phyloP scores from a whole-genome alignment of 1,284 basidiomycete species.

The Rhizoctonia solani region DNA sequence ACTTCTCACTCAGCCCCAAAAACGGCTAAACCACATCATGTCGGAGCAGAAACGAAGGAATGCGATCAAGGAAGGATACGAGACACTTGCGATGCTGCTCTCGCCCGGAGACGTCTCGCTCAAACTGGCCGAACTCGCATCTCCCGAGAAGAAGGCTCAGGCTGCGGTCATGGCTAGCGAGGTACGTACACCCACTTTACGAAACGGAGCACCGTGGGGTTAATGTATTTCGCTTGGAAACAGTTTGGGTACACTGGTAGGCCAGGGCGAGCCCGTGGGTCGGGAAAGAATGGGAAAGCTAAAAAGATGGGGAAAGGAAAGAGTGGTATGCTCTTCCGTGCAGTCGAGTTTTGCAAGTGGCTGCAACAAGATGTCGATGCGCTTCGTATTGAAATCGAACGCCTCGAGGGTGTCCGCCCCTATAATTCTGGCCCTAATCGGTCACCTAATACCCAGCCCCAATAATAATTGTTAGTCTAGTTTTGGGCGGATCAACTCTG shows the following conservation, averaged over 20 bases:
- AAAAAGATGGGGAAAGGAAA: slow-evolving; percentile 39
- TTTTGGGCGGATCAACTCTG: no score
- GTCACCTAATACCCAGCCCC: not conserved
- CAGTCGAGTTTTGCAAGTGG: slow-evolving; percentile 37
- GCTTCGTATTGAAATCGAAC: slow-evolving; percentile 34
- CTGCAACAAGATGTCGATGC: slow-evolving; percentile 36
- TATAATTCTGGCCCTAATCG: not conserved
- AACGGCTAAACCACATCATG: slow-evolving; percentile 91
- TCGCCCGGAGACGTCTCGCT: slow-evolving; percentile 51
- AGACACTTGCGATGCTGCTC: slow-evolving; percentile 75
- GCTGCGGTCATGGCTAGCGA: slow-evolving; percentile 25
- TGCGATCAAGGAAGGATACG: slow-evolving; percentile 86
- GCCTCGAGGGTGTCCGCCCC: slow-evolving; percentile 16
- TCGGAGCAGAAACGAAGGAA: slow-evolving; percentile 89
- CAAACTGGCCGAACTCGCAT: slow-evolving; percentile 15
- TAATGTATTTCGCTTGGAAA: not conserved
- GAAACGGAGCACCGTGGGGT: not conserved
- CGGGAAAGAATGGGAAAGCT: slow-evolving; percentile 43
- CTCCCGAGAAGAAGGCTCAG: slow-evolving; percentile 15
- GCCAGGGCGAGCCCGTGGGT: slow-evolving; percentile 19
- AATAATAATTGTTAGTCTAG: not conserved
- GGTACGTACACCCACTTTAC: not conserved
- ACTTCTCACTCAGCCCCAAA: slow-evolving; percentile 79
- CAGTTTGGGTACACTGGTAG: slow-evolving; percentile 28
- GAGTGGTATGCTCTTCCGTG: slow-evolving; percentile 43